These are phyloP conservation scores for Kazachstania africana DNA, from an alignment of 805 yeast genomes.

Conservation along the genomic window DNA sequence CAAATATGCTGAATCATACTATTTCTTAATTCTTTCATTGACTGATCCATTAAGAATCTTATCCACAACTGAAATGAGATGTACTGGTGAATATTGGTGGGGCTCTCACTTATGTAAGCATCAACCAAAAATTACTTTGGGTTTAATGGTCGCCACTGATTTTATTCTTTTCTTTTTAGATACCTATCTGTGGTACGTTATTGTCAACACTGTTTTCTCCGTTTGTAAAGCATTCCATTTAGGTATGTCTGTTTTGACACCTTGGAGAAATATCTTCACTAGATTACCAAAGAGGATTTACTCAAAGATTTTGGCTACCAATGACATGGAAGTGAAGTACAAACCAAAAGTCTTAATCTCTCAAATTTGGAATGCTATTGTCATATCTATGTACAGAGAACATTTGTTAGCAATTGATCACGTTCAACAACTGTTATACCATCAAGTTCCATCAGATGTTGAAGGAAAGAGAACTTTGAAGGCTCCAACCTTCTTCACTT, in stretches of 20 bases:
- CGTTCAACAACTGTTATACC: constrained; percentile 92
- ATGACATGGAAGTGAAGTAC: constrained; percentile 98
- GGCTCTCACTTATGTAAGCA: constrained; percentile 60
- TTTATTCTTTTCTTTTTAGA: constrained; percentile 93
- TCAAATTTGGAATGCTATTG: constrained; percentile 98
- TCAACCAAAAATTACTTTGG: constrained; percentile 82
- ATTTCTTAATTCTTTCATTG: constrained; percentile 75
- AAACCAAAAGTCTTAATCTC: constrained; percentile 97
- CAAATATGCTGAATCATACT: constrained; percentile 82
- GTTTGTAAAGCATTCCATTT: constrained; percentile 96
- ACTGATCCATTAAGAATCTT: constrained; percentile 91
- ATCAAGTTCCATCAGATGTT: constrained; percentile 95
- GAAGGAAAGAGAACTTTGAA: constrained; percentile 97
- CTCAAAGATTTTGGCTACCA: constrained; percentile 93
- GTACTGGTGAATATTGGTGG: constrained; percentile 92
- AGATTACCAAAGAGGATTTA: constrained; percentile 98
- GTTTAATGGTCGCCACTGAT: constrained; percentile 88
- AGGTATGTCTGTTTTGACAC: constrained; percentile 97
- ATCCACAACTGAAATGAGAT: constrained; percentile 79
- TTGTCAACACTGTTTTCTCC: constrained; percentile 88
- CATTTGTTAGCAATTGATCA: constrained; percentile 96
- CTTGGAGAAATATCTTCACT: constrained; percentile 98
- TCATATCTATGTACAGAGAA: constrained; percentile 99
- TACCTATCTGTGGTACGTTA: constrained; percentile 97
- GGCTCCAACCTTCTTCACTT: constrained; percentile 97